These are phyloP conservation scores for Bruguiera sexangula DNA, from an alignment of 345 rosid genomes.

Conservation along the genomic window DNA sequence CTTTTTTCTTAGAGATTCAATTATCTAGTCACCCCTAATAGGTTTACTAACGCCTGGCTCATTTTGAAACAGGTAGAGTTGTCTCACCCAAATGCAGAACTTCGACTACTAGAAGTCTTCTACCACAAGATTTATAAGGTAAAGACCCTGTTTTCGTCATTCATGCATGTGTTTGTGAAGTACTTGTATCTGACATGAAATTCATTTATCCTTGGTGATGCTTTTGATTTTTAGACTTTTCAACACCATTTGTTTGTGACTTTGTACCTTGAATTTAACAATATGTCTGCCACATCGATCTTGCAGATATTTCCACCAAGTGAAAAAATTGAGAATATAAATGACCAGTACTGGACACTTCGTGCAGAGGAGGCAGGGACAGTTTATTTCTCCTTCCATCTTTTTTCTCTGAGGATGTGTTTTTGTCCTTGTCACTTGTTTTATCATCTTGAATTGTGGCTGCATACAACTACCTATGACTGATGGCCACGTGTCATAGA, in stretches of 20 bases:
- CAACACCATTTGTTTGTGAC: background rate
- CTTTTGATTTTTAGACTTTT: background rate
- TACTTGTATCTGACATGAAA: background rate
- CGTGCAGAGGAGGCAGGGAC: conserved; percentile 90
- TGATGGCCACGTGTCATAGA: background rate
- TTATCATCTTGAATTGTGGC: background rate
- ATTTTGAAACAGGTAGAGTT: conserved; percentile 72
- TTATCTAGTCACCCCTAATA: background rate
- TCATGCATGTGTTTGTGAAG: background rate
- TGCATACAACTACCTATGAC: background rate
- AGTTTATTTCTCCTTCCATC: conserved; percentile 1
- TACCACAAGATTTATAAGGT: conserved; percentile 97
- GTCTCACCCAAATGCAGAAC: conserved; percentile 82
- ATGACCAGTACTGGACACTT: conserved; percentile 94
- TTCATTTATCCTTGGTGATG: background rate
- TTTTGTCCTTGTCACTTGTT: background rate
- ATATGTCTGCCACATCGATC: background rate
- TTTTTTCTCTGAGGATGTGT: background rate
- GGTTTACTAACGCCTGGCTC: background rate
- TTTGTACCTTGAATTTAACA: background rate
- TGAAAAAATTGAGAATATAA: conserved; percentile 90
- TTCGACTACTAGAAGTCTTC: conserved; percentile 87
- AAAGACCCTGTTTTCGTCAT: conserved; percentile 6
- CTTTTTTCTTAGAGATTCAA: background rate
- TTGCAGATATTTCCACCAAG: conserved; percentile 77